Percentiles rank a stretch among this genome's conserved stretches.
Conservation (phyloP, 208 protist genomes). For the Leishmania guyanensis region DNA sequence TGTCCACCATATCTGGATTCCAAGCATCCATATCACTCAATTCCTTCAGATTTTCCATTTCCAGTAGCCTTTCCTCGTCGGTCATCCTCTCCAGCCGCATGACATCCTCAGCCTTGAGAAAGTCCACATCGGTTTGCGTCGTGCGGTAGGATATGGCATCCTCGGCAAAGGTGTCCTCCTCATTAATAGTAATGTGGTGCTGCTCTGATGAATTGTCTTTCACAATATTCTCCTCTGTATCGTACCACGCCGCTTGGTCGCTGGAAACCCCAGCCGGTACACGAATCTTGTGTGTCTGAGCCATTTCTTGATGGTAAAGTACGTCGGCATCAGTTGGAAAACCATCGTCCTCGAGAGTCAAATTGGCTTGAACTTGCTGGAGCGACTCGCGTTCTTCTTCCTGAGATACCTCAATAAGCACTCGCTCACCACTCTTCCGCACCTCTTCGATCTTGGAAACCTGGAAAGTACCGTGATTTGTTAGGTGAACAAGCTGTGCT, state of each 20-base stretch:
- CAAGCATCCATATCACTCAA: slow-evolving; percentile 83
- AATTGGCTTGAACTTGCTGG: slow-evolving; percentile 76
- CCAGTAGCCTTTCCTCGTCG: slow-evolving; percentile 69
- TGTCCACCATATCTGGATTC: slow-evolving; percentile 89
- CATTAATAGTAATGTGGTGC: slow-evolving; percentile 26
- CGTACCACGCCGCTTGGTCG: slow-evolving; percentile 82
- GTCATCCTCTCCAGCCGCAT: slow-evolving; percentile 85
- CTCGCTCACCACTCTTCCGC: slow-evolving; percentile 24
- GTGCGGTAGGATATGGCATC: slow-evolving; percentile 77
- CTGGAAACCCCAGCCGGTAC: slow-evolving; percentile 72
- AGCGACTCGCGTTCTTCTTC: slow-evolving; percentile 69
- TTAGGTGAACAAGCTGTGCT: slow-evolving; percentile 83
- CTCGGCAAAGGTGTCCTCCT: slow-evolving; percentile 59
- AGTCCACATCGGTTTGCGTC: slow-evolving; percentile 82
- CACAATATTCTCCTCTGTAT: slow-evolving; percentile 60
- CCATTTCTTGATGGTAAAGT: slow-evolving; percentile 44
- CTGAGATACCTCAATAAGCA: slow-evolving; percentile 54
- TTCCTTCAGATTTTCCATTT: slow-evolving; percentile 77
- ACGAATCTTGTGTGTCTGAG: slow-evolving; percentile 49
- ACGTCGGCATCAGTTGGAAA: slow-evolving; percentile 79
- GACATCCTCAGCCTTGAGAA: slow-evolving; percentile 82
- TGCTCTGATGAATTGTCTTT: slow-evolving; percentile 16
- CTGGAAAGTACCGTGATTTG: slow-evolving; percentile 90
- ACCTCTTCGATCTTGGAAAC: slow-evolving; percentile 59
- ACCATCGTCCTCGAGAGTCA: slow-evolving; percentile 71